Base-by-base conservation (phyloP, 345 rosid genomes). In the Hypericum androsaemum region DNA sequence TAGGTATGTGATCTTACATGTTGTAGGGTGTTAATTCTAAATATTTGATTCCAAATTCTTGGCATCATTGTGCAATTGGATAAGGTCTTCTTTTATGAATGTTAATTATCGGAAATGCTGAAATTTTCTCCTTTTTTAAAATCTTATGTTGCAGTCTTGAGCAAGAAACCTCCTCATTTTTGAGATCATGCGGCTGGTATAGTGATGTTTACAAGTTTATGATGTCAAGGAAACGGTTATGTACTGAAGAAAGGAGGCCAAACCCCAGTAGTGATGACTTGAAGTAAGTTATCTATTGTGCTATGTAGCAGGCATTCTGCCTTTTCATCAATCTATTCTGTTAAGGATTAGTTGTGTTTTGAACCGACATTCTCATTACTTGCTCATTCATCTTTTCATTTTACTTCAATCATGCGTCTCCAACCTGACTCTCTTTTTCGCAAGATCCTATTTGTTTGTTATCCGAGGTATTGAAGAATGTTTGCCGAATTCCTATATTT, bases 161-260 rank as follows among this genome's bases (percentile, higher is more conserved):
- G 72, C 77, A 76, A 52, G 69, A 88, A 48, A 87, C 89, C 40
- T 62, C 63, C 37, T 66, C 81, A 45, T 69, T 69, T 59, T 66
- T 94, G 77, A 74, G 51, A 68, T 69, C 86, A 8, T 83, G 84
- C 37, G 90, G 89, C 48, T 94, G 95, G 92, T 73, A 57, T 39
- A 75, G 73, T 47, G 64, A 86, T 44, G 89, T 84, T 15, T 67
- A 56, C 6, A 57, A 59, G 53, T 79, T 71, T 67, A 86, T 94
- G 95, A 63, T 59, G 47, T 71, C 65, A 6, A 73, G 81, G 70
- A 94, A 79, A 79, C 79, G 81, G 62, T 35, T 69, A 43, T 72
- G 72, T 39, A 39, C 63, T 8, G 57, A 53, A 43, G 79, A 74
- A 63, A 48, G 39, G 43, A 84, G 70, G 44, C 70, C 54, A 41